phyloP scores from a whole-genome alignment of 2,329 filamentous ascomycete species.

The Botrytis pseudocinerea region DNA sequence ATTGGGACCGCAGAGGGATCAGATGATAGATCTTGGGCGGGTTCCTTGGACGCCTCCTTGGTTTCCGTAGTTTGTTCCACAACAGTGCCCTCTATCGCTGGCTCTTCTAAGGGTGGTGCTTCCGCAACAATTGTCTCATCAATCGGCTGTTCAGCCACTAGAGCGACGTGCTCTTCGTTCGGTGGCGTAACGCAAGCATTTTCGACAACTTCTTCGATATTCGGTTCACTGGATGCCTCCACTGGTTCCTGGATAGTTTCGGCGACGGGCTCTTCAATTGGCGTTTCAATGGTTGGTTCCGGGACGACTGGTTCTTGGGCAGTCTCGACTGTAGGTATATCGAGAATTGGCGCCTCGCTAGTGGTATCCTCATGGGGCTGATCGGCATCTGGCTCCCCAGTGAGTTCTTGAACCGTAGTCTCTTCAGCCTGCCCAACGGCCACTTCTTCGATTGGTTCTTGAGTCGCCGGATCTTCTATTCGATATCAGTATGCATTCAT shows the following conservation, averaged over 20 bases:
- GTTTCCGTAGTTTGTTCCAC: neutral
- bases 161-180: neutral
- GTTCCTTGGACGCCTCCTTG: neutral
- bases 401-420: neutral
- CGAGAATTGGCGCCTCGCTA: neutral
- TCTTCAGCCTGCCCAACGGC: conserved; percentile 3
- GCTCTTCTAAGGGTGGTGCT: neutral
- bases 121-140: neutral
- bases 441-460: neutral
- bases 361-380: neutral
- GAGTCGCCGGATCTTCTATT: neutral
- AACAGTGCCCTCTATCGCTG: neutral
- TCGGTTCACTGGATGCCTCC: neutral
- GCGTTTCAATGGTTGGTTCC: neutral
- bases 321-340: neutral
- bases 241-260: neutral
- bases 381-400: neutral
- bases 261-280: no score
- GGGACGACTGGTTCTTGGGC: neutral
- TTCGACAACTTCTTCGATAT: neutral
- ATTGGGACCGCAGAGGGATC: neutral
- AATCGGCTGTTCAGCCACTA: neutral
- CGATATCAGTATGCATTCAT: neutral
- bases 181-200: neutral
- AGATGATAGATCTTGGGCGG: neutral